These are phyloP conservation scores for Diplotaxis tenuifolia DNA, from an alignment of 345 rosid species.

Conservation along the genomic window DNA sequence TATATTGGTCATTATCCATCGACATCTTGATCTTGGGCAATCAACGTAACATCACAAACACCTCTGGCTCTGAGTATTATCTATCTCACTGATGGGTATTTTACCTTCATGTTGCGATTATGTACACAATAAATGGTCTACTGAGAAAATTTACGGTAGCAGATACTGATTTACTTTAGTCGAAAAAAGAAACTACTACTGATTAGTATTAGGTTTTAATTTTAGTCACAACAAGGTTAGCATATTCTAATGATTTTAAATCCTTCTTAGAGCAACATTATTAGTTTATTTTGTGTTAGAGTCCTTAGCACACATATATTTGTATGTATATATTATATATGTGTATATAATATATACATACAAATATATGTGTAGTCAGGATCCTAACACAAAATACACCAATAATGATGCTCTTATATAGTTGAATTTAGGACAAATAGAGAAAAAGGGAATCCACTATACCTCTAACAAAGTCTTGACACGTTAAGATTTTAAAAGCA, in stretches of 20 bases:
- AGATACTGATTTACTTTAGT: not conserved
- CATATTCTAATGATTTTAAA: not conserved
- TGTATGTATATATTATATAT: no score
- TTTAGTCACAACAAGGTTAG: not conserved
- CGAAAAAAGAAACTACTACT: no score
- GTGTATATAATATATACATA: no score
- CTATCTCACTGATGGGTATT: not conserved
- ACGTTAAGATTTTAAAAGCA: conserved; percentile 16
- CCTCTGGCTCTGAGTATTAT: not conserved
- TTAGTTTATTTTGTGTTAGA: no score
- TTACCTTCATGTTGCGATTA: not conserved
- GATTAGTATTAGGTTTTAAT: no score
- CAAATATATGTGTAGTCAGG: no score
- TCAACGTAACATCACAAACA: conserved; percentile 17
- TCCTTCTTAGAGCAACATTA: no score
- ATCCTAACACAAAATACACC: no score
- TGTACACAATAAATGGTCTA: not conserved
- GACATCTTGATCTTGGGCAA: not conserved
- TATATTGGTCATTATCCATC: conserved; percentile 25
- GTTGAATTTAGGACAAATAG: not conserved
- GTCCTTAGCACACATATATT: no score
- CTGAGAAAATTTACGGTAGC: not conserved
- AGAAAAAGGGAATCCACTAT: conserved; percentile 17
- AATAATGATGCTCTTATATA: no score
- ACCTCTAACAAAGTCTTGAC: conserved; percentile 1